These are phyloP conservation scores for Huntiella bhutanensis DNA, from an alignment of 2,329 filamentous ascomycete species.

Conservation along the genomic window DNA sequence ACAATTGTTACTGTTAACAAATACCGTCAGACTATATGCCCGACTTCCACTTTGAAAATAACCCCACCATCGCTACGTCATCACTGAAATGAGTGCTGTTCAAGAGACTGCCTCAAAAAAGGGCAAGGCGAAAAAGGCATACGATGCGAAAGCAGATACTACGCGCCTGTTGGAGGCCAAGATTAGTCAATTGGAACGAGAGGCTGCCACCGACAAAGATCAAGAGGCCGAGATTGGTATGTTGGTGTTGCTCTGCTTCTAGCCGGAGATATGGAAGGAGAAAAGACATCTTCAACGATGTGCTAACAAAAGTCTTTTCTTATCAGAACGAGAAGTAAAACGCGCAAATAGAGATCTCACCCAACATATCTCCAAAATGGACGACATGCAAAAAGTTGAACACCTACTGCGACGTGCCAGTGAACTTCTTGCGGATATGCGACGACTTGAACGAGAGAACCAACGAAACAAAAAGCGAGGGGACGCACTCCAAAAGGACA, in stretches of 20 bases:
- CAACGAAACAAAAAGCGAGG: slow-evolving; percentile 90
- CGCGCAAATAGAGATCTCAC: slow-evolving; percentile 83
- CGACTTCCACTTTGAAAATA: too few species aligned
- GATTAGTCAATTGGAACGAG: slow-evolving; percentile 86
- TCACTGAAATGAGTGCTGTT: not conserved
- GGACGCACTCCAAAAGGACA: slow-evolving; percentile 89
- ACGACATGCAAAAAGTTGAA: slow-evolving; percentile 79
- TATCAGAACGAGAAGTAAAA: slow-evolving; percentile 72
- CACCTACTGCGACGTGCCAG: slow-evolving; percentile 78
- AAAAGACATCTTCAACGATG: not conserved
- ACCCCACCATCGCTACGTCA: too few species aligned
- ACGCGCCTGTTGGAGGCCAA: slow-evolving; percentile 81
- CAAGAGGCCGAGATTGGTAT: slow-evolving; percentile 89
- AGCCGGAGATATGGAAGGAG: not conserved
- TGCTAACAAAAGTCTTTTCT: slow-evolving; percentile 1
- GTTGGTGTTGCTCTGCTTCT: slow-evolving; percentile 14
- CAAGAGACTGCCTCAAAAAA: slow-evolving; percentile 35
- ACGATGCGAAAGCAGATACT: slow-evolving; percentile 67
- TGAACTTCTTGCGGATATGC: slow-evolving; percentile 85
- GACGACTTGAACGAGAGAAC: slow-evolving; percentile 82
- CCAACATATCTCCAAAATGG: slow-evolving; percentile 78
- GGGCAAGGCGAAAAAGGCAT: slow-evolving; percentile 63
- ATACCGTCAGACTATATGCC: too few species aligned
- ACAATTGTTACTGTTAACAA: too few species aligned
- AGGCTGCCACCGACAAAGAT: slow-evolving; percentile 83